Conservation (phyloP, 164 flowering plant species). For the Saururus chinensis region DNA sequence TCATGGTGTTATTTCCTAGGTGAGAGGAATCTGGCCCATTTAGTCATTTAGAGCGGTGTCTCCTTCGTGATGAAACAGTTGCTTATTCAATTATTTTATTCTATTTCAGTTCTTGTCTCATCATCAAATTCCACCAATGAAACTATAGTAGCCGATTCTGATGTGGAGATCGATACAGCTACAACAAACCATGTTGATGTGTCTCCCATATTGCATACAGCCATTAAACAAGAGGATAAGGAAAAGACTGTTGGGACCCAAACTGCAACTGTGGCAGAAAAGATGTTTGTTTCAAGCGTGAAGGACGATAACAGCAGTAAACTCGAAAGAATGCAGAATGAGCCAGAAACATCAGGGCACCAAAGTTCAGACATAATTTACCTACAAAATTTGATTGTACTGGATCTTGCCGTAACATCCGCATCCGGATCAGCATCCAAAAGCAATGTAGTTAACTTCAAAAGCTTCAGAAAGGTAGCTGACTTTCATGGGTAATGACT, state of each 20-base stretch:
- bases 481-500: too few relatives aligned
- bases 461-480: conserved; percentile 73
- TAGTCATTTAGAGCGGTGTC: not conserved
- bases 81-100: conserved; percentile 1
- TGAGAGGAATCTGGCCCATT: not conserved
- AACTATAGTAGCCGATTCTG: conserved; percentile 92
- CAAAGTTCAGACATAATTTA: conserved; percentile 49
- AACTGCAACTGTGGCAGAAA: conserved; percentile 10
- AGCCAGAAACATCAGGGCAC: conserved; percentile 18
- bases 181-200: conserved; percentile 21
- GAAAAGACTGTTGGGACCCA: conserved; percentile 9
- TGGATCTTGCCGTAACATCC: conserved; percentile 17
- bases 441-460: conserved; percentile 42
- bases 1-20: not conserved
- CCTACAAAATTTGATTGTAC: conserved; percentile 59
- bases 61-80: too few relatives aligned
- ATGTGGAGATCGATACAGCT: conserved; percentile 56
- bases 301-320: conserved; percentile 8
- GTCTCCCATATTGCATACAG: conserved; percentile 10
- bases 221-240: conserved; percentile 15
- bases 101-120: conserved; percentile 48
- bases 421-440: conserved; percentile 10
- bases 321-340: conserved; percentile 20
- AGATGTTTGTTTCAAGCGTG: conserved; percentile 2
- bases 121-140: conserved; percentile 90